These are phyloP conservation scores for Scytalidium sp. DNA, from an alignment of 2,329 filamentous ascomycete species.

Conservation along the genomic window DNA sequence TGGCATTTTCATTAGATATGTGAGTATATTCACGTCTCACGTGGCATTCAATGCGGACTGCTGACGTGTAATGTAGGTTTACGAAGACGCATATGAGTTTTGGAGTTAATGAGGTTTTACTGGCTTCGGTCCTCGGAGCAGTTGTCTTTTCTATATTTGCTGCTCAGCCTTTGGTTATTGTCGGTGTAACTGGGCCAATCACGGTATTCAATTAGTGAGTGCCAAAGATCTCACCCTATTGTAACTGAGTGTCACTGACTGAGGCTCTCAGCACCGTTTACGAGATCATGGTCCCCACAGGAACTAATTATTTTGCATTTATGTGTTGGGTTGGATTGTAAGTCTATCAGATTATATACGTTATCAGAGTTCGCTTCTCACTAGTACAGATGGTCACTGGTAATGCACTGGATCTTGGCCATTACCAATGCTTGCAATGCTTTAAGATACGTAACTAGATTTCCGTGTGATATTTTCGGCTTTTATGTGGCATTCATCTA, in stretches of 20 bases:
- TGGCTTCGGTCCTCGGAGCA: slow-evolving; percentile 78
- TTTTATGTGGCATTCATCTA: slow-evolving; percentile 94
- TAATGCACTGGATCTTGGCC: slow-evolving; percentile 82
- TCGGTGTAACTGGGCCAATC: slow-evolving; percentile 87
- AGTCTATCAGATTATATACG: slow-evolving; percentile 26
- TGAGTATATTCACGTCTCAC: slow-evolving; percentile 11
- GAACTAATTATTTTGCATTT: slow-evolving; percentile 80
- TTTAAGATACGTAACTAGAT: slow-evolving; percentile 84
- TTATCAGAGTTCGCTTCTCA: background rate
- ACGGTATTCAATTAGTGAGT: slow-evolving; percentile 85
- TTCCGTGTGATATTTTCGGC: slow-evolving; percentile 90
- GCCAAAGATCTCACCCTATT: background rate
- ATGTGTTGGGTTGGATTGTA: slow-evolving; percentile 86
- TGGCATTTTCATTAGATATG: slow-evolving; percentile 92
- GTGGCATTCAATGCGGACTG: background rate
- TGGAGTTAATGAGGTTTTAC: slow-evolving; percentile 87
- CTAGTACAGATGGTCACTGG: slow-evolving; percentile 66
- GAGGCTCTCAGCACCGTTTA: slow-evolving; percentile 73
- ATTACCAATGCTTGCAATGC: slow-evolving; percentile 84
- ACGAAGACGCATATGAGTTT: slow-evolving; percentile 81
- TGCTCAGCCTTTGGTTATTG: slow-evolving; percentile 84
- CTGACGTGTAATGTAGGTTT: slow-evolving; percentile 42
- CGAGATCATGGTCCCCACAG: slow-evolving; percentile 76
- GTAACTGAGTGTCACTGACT: background rate
- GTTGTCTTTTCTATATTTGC: slow-evolving; percentile 78